These are phyloP conservation scores for Penicillium sp. DNA, from an alignment of 2,329 filamentous ascomycete species.

Conservation along the genomic window DNA sequence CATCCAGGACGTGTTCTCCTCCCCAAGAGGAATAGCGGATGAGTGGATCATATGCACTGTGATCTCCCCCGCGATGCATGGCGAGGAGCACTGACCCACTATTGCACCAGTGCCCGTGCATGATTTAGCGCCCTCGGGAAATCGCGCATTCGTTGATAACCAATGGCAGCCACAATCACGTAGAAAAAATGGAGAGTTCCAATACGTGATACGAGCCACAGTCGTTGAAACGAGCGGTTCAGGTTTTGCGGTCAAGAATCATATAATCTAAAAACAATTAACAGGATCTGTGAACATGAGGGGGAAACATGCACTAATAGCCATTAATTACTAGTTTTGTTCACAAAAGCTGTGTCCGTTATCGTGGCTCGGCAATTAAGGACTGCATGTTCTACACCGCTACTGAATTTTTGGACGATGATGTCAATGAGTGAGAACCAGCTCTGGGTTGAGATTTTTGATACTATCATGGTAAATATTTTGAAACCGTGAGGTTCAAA, in stretches of 20 bases:
- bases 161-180: neutral
- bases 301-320: neutral
- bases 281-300: neutral
- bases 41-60: neutral
- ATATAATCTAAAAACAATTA: neutral
- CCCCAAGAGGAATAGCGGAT: neutral
- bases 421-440: neutral
- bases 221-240: neutral
- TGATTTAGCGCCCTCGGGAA: neutral
- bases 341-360: neutral
- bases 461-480: neutral
- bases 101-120: neutral
- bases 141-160: neutral
- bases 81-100: neutral
- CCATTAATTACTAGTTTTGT: neutral
- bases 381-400: neutral
- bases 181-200: neutral
- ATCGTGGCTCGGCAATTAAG: neutral
- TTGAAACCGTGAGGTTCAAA: neutral
- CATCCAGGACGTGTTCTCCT: neutral
- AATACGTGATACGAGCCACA: neutral
- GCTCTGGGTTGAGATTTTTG: neutral
- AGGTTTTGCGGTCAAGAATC: neutral
- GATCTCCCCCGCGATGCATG: neutral
- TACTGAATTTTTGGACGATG: neutral